Conservation (phyloP, 2,329 filamentous ascomycete genomes). For the Calycina herbarum region DNA sequence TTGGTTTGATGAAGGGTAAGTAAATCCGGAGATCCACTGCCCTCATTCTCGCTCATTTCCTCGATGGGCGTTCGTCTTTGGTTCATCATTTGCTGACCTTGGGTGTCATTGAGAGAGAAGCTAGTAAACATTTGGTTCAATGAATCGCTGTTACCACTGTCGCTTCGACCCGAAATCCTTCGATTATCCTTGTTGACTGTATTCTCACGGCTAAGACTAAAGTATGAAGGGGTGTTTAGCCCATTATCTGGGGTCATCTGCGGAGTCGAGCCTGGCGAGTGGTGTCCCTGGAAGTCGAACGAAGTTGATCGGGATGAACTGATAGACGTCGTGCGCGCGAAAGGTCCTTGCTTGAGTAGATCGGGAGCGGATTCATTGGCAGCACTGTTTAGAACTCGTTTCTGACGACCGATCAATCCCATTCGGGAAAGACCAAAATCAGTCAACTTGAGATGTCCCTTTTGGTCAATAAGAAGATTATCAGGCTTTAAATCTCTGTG, state of each 20-base stretch:
- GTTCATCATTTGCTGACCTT: conserved; percentile 38
- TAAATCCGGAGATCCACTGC: conserved; percentile 76
- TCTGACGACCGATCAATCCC: conserved; percentile 95
- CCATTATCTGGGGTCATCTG: conserved; percentile 80
- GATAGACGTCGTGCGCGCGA: conserved; percentile 80
- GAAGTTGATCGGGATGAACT: conserved; percentile 91
- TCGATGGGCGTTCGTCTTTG: conserved; percentile 64
- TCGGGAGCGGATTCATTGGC: conserved; percentile 85
- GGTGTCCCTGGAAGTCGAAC: conserved; percentile 77
- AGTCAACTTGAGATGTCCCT: conserved; percentile 93
- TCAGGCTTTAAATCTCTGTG: conserved; percentile 97
- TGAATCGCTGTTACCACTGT: conserved; percentile 87
- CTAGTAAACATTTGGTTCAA: conserved; percentile 79
- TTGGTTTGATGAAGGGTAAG: conserved; percentile 58
- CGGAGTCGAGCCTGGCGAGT: conserved; percentile 82
- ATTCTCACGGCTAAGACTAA: conserved; percentile 68
- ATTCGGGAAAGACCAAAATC: conserved; percentile 97
- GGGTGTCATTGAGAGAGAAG: conserved; percentile 70
- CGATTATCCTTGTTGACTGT: conserved; percentile 61
- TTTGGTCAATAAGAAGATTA: conserved; percentile 95
- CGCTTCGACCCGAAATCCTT: conserved; percentile 80
- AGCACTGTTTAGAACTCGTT: conserved; percentile 79
- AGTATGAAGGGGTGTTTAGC: conserved; percentile 88
- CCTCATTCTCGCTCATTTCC: conserved; percentile 71
- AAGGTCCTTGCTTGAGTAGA: conserved; percentile 87